Base-by-base conservation (phyloP, 2,329 filamentous ascomycete species). In the Arthroderma sp. region DNA sequence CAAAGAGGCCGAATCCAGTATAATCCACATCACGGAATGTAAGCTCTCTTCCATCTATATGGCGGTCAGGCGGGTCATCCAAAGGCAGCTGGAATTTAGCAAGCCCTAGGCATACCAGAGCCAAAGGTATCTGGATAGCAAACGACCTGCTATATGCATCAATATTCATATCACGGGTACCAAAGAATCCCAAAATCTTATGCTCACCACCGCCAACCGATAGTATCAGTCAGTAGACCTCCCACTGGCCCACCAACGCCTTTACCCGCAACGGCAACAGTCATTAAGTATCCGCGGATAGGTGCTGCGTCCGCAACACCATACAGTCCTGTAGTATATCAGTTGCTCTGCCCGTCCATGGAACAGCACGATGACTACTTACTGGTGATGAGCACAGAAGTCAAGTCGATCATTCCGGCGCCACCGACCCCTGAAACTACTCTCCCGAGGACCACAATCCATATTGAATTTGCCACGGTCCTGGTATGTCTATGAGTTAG, bases 111-210 rank as follows among this genome's bases (percentile, higher is more conserved):
- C 15, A 22, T 22, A 22, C 1, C 15, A 42, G 30, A 2, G 40
- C 40, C 4, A 32, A 33, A 5, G 40, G 68, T 29, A 78, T 72
- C 56, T 83, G 80, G 32, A 81, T 71, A 1, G 78, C 77, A 55
- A 84, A 84, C 10, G 73, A 78, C 45, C 83, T 76, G 43, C 80
- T 80, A 53, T 83, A 22, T 22, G 15, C 15, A 22, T 22, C 3
- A 22, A 22, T 3, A 22, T 22, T 22, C 3, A 22, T 22, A 22
- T 22, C 15, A 22, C 15, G 15, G 15, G 15, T 22, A 22, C 15
- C 15, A 3, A 22, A 22, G 15, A 22, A 22, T 22, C 15, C 15
- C 15, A 22, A 22, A 22, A 22, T 22, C 15, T 83, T 56, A 71
- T 70, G 0, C 81, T 65, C 5, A 83, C 64, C 3, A 83, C 76